Base-by-base conservation (phyloP, 345 rosid genomes). In the Mallotus nudiflorus region DNA sequence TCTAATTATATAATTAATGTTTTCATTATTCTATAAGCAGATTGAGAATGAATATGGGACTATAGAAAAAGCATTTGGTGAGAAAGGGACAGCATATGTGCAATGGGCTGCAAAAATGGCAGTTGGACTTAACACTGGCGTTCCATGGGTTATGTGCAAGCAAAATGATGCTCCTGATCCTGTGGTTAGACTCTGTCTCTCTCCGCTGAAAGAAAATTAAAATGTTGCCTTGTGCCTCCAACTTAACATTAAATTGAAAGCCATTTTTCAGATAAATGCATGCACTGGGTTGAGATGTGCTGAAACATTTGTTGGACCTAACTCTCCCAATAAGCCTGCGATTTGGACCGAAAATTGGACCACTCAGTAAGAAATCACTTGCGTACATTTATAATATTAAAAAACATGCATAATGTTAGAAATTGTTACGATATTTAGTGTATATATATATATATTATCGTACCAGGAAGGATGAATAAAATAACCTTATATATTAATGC, bases 331-430 rank as follows among this genome's bases (percentile, higher is more conserved):
- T 70, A 93, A 93, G 67, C 98, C 98, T 10, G 73, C 91, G 45
- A 77, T 93, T 24, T 93, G 98, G 98, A 91, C 97, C 8, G 98
- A 93, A 81, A 84, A 91, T 62, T 91, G 98, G 98, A 91, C 96
- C 56, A 86, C 89, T 73, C 82, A 68, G 98, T 92, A 86, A 61
- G 88, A n/a, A 62, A 4, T n/a, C n/a, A n/a, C n/a, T n/a, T n/a
- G n/a, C n/a, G 13, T 65, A 3, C 25, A 39, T 20, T 6, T 27
- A 40, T 45, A 27, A 31, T 1, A 57, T 4, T 8, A 57, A 15
- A 31, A 58, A 20, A 50, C 1, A 50, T 33, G 37, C 37, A 33
- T 33, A 33, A 33, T 33, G n/a, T n/a, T n/a, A n/a, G n/a, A n/a
- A n/a, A n/a, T n/a, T n/a, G n/a, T n/a, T n/a, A n/a, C n/a, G n/a